Base-by-base conservation (phyloP, 306 rosid genomes). In the Trifolium fragiferum region DNA sequence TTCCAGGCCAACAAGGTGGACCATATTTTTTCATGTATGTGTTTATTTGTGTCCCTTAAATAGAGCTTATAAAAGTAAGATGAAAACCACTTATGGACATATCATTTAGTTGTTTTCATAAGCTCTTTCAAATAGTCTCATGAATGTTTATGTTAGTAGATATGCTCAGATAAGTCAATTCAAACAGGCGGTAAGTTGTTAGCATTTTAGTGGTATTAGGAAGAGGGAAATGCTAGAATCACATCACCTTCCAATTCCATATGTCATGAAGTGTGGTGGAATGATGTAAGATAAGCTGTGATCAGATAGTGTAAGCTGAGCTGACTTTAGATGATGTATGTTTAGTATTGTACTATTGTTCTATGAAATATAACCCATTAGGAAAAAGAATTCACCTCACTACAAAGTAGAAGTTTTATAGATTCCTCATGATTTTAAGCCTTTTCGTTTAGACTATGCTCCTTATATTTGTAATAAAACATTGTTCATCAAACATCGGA, bases 311-410 rank as follows among this genome's bases (percentile, higher is more conserved):
- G n/a, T 43, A 23, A 44, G 25, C 4, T 41, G 13, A 12, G 38
- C 6, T 40, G 53, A 4, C 2, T 9, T 67, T 53, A 67, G 14
- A 43, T 67, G 15, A 43, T 66, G 4, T 21, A 21, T 66, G 71
- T 25, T 46, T 67, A 46, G 77, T 27, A 27, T 27, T 27, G 32
- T 27, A 27, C 32, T 43, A 62, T 30, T 62, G 32, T 5, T 61
- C 30, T 30, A n/a, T 19, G 72, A 49, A 67, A 32, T 60, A 67
- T 58, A 18, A 16, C 20, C 30, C 18, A 68, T 58, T 20, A 60
- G n/a, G 19, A 9, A 23, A 23, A 23, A 23, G 25, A 23, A 23
- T 49, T 44, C 69, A 10, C 61, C 5, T 68, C 30, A 59, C 49
- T 6, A 44, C 13, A 1, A 5, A 4, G 16, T 70, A 21, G 27